Conservation (phyloP, 176 grass and related monocot species). For the Themeda triandra region DNA sequence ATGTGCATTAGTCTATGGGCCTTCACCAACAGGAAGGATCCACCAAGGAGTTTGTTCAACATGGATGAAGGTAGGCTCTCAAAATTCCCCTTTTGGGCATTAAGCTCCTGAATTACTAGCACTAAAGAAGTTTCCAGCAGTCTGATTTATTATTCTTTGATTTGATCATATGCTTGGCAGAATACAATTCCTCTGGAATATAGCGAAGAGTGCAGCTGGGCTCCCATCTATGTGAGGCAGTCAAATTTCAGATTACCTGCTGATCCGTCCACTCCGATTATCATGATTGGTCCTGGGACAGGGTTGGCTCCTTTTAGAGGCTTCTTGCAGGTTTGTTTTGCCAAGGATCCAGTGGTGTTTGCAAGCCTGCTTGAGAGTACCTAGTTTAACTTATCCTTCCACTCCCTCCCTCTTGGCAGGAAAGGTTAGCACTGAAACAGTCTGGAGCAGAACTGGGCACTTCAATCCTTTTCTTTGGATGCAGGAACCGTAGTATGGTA, state of each 20-base stretch:
- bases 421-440: slow-evolving; percentile 78
- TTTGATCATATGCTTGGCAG: slow-evolving; percentile 31
- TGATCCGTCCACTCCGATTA: slow-evolving; percentile 70
- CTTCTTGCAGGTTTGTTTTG: slow-evolving; percentile 88
- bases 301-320: slow-evolving; percentile 93
- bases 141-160: slow-evolving; percentile 25
- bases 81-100: neutral
- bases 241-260: slow-evolving; percentile 90
- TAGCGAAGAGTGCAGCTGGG: slow-evolving; percentile 86
- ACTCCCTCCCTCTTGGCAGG: slow-evolving; percentile 40
- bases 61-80: slow-evolving; percentile 83
- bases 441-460: slow-evolving; percentile 66
- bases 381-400: neutral
- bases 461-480: slow-evolving; percentile 86
- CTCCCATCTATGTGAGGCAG: slow-evolving; percentile 87
- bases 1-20: slow-evolving; percentile 80
- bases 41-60: slow-evolving; percentile 93
- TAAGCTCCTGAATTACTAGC: neutral
- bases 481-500: slow-evolving; percentile 93
- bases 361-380: neutral
- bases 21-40: slow-evolving; percentile 83
- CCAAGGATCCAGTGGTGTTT: neutral
- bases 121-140: neutral
- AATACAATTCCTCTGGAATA: slow-evolving; percentile 78
- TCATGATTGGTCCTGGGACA: slow-evolving; percentile 99